These are phyloP conservation scores for Cinnamomum micranthum DNA, from an alignment of 164 flowering plant genomes.

Conservation along the genomic window DNA sequence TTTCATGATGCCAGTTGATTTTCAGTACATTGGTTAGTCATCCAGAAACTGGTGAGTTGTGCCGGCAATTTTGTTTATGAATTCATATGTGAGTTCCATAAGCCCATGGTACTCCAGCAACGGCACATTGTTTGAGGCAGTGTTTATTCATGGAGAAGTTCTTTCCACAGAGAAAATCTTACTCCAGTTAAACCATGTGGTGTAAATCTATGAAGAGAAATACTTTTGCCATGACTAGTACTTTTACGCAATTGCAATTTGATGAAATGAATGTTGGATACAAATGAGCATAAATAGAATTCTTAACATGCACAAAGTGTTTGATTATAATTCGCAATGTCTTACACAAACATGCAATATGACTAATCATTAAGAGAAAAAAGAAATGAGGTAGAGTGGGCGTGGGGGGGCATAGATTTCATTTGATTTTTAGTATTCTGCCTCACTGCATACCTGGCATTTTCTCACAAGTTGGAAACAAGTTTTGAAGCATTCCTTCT, in stretches of 20 bases:
- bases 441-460: conserved; percentile 66
- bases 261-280: too few species aligned
- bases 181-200: background rate
- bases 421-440: background rate
- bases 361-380: background rate
- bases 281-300: background rate
- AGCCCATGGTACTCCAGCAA: too few species aligned
- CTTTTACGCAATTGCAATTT: background rate
- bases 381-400: too few species aligned
- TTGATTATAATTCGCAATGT: too few species aligned
- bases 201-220: background rate
- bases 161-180: background rate
- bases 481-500: conserved; percentile 57
- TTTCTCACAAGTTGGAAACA: conserved; percentile 78
- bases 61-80: too few species aligned
- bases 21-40: too few species aligned
- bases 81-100: too few species aligned
- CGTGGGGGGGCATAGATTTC: background rate
- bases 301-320: background rate
- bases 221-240: background rate
- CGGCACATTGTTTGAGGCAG: background rate
- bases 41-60: too few species aligned
- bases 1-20: too few species aligned
- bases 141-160: background rate
- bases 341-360: background rate